Base-by-base conservation (phyloP, 2,329 filamentous ascomycete genomes). In the Neonectria magnoliae region DNA sequence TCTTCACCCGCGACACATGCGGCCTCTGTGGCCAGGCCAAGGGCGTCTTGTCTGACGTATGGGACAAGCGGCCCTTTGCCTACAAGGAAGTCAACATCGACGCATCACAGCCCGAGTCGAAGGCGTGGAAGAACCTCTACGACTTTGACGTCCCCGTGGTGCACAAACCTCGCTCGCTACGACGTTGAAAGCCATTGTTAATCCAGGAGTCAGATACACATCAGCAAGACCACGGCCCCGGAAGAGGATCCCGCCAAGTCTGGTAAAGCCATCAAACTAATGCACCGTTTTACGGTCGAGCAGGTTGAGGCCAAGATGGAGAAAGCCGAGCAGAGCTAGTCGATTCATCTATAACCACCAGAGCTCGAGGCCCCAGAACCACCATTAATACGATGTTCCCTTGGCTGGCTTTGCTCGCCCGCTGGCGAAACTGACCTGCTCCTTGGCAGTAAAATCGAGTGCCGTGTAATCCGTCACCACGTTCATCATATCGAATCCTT, bases 141-240 rank as follows among this genome's bases (percentile, higher is more conserved):
- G 92, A 94, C 62, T 93, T 94, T 76, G 92, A 95, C 71, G 92
- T 93, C 8, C 92, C 92, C 0, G 92, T 94, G 74, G 92, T 94
- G 81, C 73, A 85, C 78, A 36, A 11, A 9, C 10, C 8, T 16
- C 5, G 14, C 20, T 47, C 20, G 8, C 14, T 51, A 14, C 41
- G 27, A 38, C 9, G 41, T 20, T 42, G 3, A 16, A 27, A 20
- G 16, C 20, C 25, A 22, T 36, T 55, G 11, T 57, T 60, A 62
- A 58, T 42, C n/a, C 4, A 4, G 20, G n/a, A 45, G 10, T n/a
- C 16, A 89, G 87, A 87, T 89, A 67, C 87, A 89, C 64, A 82
- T 94, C 65, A 89, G 88, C 80, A 90, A 87, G 70, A 80, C 81
- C 11, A 79, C 78, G 8, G 77, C 82, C 1, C 80, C 81, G 11